These are phyloP conservation scores for Trebouxia sp. DNA, from an alignment of 139 green algal species.

Conservation along the genomic window DNA sequence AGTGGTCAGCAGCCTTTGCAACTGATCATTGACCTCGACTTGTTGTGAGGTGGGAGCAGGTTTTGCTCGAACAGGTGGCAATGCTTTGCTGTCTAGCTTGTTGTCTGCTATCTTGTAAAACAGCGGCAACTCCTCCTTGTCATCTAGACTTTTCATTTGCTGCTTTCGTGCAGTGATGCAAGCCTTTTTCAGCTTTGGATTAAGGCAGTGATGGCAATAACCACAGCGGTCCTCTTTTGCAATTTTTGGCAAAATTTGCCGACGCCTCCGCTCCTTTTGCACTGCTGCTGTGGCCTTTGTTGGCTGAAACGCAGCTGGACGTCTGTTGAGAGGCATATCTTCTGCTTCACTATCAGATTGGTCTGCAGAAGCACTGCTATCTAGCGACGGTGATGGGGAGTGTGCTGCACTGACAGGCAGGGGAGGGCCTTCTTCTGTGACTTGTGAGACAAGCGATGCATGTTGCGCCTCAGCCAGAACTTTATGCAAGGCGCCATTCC, in stretches of 20 bases:
- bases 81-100: slow-evolving; percentile 23
- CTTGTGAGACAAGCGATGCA: too few species aligned
- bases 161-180: background rate
- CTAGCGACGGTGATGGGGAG: background rate
- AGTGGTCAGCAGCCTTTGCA: background rate
- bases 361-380: background rate
- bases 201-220: slow-evolving; percentile 14
- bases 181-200: slow-evolving; percentile 21
- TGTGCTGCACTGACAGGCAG: background rate
- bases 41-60: background rate
- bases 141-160: slow-evolving; percentile 25
- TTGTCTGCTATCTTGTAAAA: slow-evolving; percentile 19
- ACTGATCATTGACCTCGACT: background rate
- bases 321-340: too few species aligned
- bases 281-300: background rate
- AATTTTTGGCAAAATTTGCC: slow-evolving; percentile 19
- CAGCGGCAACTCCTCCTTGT: slow-evolving; percentile 19
- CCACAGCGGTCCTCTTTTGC: slow-evolving; percentile 11
- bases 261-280: background rate
- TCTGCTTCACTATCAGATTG: too few species aligned
- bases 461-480: too few species aligned
- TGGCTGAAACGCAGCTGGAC: too few species aligned
- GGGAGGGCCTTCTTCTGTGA: background rate
- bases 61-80: background rate
- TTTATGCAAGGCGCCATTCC: too few species aligned